These are phyloP conservation scores for Santalum album DNA, from an alignment of 164 flowering plant genomes.

Conservation along the genomic window DNA sequence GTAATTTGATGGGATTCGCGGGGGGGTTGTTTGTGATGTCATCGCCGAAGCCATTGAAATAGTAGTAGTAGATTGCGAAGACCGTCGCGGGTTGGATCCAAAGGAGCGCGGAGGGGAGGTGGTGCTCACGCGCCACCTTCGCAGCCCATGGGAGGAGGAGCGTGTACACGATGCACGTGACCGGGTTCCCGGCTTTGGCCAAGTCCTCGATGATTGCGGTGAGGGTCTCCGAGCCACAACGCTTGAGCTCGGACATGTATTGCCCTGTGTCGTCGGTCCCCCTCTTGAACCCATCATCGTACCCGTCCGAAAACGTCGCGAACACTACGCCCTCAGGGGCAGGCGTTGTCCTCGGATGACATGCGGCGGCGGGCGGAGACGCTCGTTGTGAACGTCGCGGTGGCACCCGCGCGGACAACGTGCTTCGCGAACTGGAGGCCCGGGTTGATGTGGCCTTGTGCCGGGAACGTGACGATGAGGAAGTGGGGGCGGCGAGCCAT, in stretches of 20 bases:
- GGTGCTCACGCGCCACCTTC: slow-evolving; percentile 22
- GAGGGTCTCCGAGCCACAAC: slow-evolving; percentile 22
- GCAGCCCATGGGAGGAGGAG: slow-evolving; percentile 40
- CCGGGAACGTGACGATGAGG: slow-evolving; percentile 22
- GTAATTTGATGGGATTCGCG: slow-evolving; percentile 14
- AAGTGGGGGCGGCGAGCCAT: slow-evolving; percentile 17
- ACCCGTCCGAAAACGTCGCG: slow-evolving; percentile 42
- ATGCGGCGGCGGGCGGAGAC: slow-evolving; percentile 14
- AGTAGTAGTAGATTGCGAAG: slow-evolving; percentile 27
- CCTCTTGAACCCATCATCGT: slow-evolving; percentile 26
- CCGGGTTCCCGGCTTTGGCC: slow-evolving; percentile 13
- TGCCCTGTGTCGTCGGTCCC: background rate
- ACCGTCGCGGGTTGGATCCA: slow-evolving; percentile 40
- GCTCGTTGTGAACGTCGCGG: slow-evolving; percentile 29
- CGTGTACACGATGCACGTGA: slow-evolving; percentile 34
- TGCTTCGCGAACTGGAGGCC: slow-evolving; percentile 30
- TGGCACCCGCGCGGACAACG: slow-evolving; percentile 18
- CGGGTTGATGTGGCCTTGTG: slow-evolving; percentile 41
- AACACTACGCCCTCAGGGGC: slow-evolving; percentile 22
- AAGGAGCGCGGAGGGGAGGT: slow-evolving; percentile 24
- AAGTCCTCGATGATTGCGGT: slow-evolving; percentile 10
- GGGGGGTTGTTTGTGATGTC: slow-evolving; percentile 8
- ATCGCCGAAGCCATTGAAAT: slow-evolving; percentile 23
- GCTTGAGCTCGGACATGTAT: slow-evolving; percentile 19
- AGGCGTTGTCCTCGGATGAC: too few species aligned